A percentile compares a stretch with the other conserved stretches of the same genome.
These are phyloP conservation scores for Spathaspora sp. DNA, from an alignment of 805 yeast species.

Conservation along the genomic window DNA sequence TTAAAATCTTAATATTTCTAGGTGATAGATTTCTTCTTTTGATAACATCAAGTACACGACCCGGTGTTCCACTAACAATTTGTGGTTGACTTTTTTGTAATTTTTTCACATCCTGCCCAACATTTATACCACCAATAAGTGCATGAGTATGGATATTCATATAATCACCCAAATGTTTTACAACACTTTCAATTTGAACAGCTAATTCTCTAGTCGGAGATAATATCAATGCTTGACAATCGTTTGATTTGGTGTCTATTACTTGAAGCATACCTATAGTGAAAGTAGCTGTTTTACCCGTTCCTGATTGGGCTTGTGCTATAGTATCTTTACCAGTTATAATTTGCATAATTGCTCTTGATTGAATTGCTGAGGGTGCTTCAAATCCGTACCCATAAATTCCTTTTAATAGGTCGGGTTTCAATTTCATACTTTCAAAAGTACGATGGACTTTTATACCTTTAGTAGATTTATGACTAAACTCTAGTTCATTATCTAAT, in stretches of 20 bases:
- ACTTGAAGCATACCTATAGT: slow-evolving; percentile 89
- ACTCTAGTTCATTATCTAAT: slow-evolving; percentile 53
- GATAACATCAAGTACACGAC: slow-evolving; percentile 88
- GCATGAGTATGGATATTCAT: slow-evolving; percentile 86
- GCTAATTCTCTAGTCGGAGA: slow-evolving; percentile 98
- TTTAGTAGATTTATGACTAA: slow-evolving; percentile 40
- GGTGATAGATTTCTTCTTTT: slow-evolving; percentile 75
- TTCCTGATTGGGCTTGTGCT: slow-evolving; percentile 99
- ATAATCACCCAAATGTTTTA: slow-evolving; percentile 80
- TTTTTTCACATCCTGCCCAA: slow-evolving; percentile 74
- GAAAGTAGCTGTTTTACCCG: slow-evolving; percentile 98
- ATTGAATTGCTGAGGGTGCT: slow-evolving; percentile 95
- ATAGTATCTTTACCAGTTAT: slow-evolving; percentile 91
- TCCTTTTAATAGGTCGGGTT: slow-evolving; percentile 42
- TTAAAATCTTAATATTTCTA: slow-evolving; percentile 77
- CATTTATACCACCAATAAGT: slow-evolving; percentile 89
- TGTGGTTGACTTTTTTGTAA: slow-evolving; percentile 73
- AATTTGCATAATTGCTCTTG: slow-evolving; percentile 94
- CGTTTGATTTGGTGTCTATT: slow-evolving; percentile 67
- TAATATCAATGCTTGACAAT: slow-evolving; percentile 83
- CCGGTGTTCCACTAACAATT: slow-evolving; percentile 96
- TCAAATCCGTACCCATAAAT: slow-evolving; percentile 92
- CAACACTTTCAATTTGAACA: slow-evolving; percentile 85
- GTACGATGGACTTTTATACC: slow-evolving; percentile 51
- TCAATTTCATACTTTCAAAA: slow-evolving; percentile 39